phyloP scores from a whole-genome alignment of 2,329 filamentous ascomycete species.

The Fusarium annulatum region DNA sequence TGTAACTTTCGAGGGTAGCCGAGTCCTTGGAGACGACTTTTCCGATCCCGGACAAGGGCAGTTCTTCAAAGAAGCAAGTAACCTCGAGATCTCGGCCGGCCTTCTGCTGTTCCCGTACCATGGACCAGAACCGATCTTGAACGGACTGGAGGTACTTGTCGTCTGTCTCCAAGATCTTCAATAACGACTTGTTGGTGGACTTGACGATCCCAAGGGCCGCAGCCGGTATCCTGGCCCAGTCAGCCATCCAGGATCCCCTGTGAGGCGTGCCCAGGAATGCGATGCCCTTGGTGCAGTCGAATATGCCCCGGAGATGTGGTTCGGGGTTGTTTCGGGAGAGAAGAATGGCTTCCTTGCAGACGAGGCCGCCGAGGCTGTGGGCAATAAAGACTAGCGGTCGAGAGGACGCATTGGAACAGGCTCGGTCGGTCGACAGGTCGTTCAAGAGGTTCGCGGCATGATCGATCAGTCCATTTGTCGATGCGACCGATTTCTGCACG shows the following conservation, averaged over 20 bases:
- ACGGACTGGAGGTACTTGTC: constrained; percentile 41
- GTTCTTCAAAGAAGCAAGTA: no score
- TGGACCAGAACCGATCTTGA: constrained; percentile 43
- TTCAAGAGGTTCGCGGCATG: constrained; percentile 48
- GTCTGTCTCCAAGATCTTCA: constrained; percentile 45
- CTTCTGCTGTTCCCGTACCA: constrained; percentile 42
- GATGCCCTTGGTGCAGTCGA: constrained; percentile 45
- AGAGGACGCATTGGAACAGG: constrained; percentile 19
- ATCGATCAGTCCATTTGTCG: constrained; percentile 43
- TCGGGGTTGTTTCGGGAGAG: constrained; percentile 48
- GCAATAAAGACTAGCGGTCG: constrained; percentile 50
- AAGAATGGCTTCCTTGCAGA: constrained; percentile 52
- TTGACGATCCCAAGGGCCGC: constrained; percentile 46
- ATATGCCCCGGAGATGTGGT: constrained; percentile 45
- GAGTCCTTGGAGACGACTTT: no score
- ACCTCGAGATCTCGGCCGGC: constrained; percentile 31
- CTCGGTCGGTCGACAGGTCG: constrained; percentile 43
- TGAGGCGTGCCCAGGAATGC: constrained; percentile 55
- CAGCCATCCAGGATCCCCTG: constrained; percentile 48
- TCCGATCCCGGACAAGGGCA: no score
- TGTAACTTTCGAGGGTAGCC: no score
- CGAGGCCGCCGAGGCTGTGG: constrained; percentile 55
- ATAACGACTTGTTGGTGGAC: constrained; percentile 46
- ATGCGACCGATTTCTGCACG: constrained; percentile 16
- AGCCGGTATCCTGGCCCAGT: constrained; percentile 49